Evolutionary conservation across 2,329 filamentous ascomycete genomes (phyloP).

Genomic region (Penicillium sp.): DNA sequence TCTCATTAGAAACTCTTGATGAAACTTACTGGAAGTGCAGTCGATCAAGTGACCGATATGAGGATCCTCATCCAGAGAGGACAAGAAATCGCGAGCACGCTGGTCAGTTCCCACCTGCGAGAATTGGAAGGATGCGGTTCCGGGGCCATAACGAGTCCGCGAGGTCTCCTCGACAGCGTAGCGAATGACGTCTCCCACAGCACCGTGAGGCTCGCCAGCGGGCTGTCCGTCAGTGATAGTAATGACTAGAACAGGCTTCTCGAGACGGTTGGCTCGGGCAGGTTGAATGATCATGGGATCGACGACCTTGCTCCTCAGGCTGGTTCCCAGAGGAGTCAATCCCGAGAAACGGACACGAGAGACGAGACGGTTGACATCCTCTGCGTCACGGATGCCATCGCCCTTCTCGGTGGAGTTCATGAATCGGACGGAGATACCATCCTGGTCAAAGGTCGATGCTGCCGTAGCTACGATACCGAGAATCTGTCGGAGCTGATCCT

Average conservation of each 20-base stretch:
- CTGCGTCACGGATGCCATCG: conserved; percentile 57
- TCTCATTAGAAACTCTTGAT: background rate
- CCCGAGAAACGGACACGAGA: conserved; percentile 62
- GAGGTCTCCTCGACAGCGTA: conserved; percentile 54
- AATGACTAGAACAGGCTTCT: conserved; percentile 65
- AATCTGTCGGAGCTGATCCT: conserved; percentile 65
- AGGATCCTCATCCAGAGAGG: conserved; percentile 63
- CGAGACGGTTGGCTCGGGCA: conserved; percentile 53
- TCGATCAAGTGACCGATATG: conserved; percentile 62
- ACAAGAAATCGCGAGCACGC: conserved; percentile 62
- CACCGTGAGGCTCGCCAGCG: conserved; percentile 58
- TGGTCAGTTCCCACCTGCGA: conserved; percentile 68
- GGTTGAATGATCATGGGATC: conserved; percentile 58
- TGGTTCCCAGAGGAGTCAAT: conserved; percentile 65
- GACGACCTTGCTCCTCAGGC: conserved; percentile 62
- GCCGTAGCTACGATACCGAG: conserved; percentile 63
- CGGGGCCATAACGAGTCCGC: conserved; percentile 54
- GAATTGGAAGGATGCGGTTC: conserved; percentile 66
- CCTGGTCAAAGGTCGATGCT: conserved; percentile 66
- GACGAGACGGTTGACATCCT: conserved; percentile 60
- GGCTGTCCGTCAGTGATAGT: conserved; percentile 67
- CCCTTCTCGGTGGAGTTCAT: conserved; percentile 61
- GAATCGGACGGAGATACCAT: conserved; percentile 67
- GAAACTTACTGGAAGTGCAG: conserved; percentile 64
- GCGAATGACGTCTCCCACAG: conserved; percentile 59